These are phyloP conservation scores for Xylaria nigripes DNA, from an alignment of 495 filamentous ascomycete genomes.

Conservation along the genomic window DNA sequence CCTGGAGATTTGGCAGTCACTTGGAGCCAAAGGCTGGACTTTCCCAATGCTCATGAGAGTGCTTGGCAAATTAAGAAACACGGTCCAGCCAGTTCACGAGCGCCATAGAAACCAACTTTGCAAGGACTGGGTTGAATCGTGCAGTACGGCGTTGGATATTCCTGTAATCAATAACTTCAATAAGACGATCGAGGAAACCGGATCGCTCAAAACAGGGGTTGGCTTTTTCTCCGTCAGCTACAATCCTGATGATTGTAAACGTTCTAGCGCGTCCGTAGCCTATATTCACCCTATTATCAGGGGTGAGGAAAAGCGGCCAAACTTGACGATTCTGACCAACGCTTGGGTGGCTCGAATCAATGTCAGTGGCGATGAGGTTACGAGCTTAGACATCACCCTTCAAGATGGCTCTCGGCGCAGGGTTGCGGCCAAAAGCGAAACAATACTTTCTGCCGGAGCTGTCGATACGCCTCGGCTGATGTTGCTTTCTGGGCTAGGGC, in stretches of 20 bases:
- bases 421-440: conserved; percentile 57
- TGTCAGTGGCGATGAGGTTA: conserved; percentile 52
- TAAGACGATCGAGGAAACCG: conserved; percentile 58
- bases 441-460: conserved; percentile 68
- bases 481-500: conserved; percentile 68
- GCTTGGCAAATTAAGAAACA: conserved; percentile 68
- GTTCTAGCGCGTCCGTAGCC: conserved; percentile 73
- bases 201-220: conserved; percentile 60
- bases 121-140: conserved; percentile 72
- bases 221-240: conserved; percentile 82
- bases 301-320: conserved; percentile 65
- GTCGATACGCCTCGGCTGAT: conserved; percentile 69
- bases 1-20: conserved; percentile 58
- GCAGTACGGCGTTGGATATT: conserved; percentile 62
- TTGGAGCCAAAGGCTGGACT: conserved; percentile 66
- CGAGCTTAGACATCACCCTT: conserved; percentile 57
- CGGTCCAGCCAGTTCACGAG: conserved; percentile 68
- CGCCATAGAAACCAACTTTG: conserved; percentile 75
- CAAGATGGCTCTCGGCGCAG: conserved; percentile 54
- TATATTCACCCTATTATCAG: conserved; percentile 80
- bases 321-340: conserved; percentile 71
- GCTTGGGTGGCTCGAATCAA: conserved; percentile 74
- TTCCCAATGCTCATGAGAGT: conserved; percentile 70
- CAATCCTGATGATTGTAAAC: conserved; percentile 69
- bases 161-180: conserved; percentile 77